These are phyloP conservation scores for Coprinellus micaceus DNA, from an alignment of 768 basidiomycete genomes.

Conservation along the genomic window DNA sequence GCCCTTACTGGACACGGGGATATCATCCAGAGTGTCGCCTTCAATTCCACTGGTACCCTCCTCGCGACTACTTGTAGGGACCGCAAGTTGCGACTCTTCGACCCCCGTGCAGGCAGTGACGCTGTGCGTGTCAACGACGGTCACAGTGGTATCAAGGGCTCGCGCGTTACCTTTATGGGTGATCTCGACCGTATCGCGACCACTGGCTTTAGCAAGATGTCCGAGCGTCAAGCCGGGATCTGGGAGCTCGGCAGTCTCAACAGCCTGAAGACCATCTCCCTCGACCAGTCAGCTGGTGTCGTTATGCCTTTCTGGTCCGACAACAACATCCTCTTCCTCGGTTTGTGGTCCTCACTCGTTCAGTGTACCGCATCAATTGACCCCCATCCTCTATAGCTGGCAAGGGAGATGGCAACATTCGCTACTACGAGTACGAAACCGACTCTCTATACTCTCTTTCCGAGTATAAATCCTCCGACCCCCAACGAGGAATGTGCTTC, in stretches of 20 bases:
- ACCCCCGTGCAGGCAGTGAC: conserved; percentile 79
- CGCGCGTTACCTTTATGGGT: conserved; percentile 88
- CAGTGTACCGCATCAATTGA: background rate
- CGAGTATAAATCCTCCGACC: conserved; percentile 87
- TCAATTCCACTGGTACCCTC: conserved; percentile 75
- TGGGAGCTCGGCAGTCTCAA: conserved; percentile 83
- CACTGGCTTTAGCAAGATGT: conserved; percentile 96
- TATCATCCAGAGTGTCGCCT: conserved; percentile 81
- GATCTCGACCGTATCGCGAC: conserved; percentile 85
- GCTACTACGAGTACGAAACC: conserved; percentile 94
- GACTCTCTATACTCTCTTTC: conserved; percentile 73
- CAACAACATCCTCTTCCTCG: conserved; percentile 86
- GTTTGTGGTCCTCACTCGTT: conserved; percentile 31
- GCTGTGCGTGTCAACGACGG: conserved; percentile 81
- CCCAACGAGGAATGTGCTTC: conserved; percentile 97
- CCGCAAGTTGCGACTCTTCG: conserved; percentile 88
- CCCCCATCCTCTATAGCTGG: conserved; percentile 50
- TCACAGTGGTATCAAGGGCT: conserved; percentile 90
- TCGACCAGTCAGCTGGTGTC: conserved; percentile 92
- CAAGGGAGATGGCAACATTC: conserved; percentile 95
- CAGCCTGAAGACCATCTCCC: conserved; percentile 69
- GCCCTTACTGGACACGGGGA: conserved; percentile 77
- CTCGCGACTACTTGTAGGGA: conserved; percentile 91
- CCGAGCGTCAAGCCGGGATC: conserved; percentile 83
- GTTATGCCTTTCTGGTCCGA: conserved; percentile 98